These are phyloP conservation scores for Dendrobium officinale DNA, from an alignment of 106 monocot species.

Conservation along the genomic window DNA sequence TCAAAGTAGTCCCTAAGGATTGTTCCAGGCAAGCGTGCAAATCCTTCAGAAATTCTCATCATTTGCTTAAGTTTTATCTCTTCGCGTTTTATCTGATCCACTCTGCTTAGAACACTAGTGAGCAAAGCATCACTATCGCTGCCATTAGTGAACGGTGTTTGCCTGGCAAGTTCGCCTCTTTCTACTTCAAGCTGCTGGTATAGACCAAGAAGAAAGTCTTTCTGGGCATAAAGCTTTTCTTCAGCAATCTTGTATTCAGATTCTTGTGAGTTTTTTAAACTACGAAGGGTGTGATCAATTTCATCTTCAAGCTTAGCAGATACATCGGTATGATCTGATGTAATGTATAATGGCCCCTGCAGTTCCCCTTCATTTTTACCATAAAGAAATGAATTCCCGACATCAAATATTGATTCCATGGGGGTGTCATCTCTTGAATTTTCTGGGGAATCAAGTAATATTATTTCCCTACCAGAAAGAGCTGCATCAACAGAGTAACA, in stretches of 20 bases:
- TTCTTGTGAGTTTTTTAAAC: conserved; percentile 56
- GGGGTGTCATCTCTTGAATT: not conserved
- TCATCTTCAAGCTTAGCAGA: conserved; percentile 48
- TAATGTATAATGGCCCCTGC: conserved; percentile 18
- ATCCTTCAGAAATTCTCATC: conserved; percentile 50
- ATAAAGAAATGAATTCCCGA: not conserved
- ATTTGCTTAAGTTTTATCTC: conserved; percentile 53
- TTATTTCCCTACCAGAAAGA: conserved; percentile 17
- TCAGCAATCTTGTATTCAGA: conserved; percentile 45
- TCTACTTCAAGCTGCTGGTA: conserved; percentile 50
- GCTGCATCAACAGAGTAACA: not conserved
- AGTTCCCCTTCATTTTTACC: conserved; percentile 1
- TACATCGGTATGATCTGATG: conserved; percentile 17
- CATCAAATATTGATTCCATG: not conserved
- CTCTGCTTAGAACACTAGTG: conserved; percentile 24
- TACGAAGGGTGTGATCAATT: conserved; percentile 37
- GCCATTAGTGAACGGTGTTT: conserved; percentile 4
- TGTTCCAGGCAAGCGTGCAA: conserved; percentile 24
- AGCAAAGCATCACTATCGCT: conserved; percentile 27
- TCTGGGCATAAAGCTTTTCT: conserved; percentile 56
- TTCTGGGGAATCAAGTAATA: conserved; percentile 12
- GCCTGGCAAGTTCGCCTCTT: conserved; percentile 36
- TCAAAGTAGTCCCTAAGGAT: conserved; percentile 31
- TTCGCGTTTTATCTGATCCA: conserved; percentile 57
- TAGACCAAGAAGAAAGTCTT: conserved; percentile 45